These are phyloP conservation scores for Picea glauca DNA, from an alignment of 75 land plant species.

Conservation along the genomic window DNA sequence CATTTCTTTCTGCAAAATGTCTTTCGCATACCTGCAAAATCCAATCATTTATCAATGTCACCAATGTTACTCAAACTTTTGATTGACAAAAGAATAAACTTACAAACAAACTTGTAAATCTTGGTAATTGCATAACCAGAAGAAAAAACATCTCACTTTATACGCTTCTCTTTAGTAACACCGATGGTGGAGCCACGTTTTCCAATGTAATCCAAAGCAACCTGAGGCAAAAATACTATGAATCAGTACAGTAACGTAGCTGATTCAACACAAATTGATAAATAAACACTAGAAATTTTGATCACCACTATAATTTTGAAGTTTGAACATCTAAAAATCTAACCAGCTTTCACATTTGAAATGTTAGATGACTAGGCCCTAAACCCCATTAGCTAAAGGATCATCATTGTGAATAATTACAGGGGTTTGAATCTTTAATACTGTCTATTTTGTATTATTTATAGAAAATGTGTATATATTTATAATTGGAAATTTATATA, in stretches of 20 bases:
- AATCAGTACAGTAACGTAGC: background rate
- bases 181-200: slow-evolving; percentile 97
- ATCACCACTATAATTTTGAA: background rate
- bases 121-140: background rate
- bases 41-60: background rate
- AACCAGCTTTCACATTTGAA: no score
- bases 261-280: background rate
- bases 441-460: no score
- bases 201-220: slow-evolving; percentile 97
- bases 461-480: no score
- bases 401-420: no score
- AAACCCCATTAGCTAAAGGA: no score
- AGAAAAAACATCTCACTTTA: slow-evolving; percentile 55
- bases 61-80: background rate
- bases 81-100: background rate
- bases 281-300: background rate
- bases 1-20: slow-evolving; percentile 99
- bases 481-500: no score
- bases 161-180: slow-evolving; percentile 98
- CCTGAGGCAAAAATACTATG: slow-evolving; percentile 35
- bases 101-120: background rate
- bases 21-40: slow-evolving; percentile 83
- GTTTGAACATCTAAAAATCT: background rate
- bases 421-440: no score
- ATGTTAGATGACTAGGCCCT: no score